These are phyloP conservation scores for Epichloe bromicola DNA, from an alignment of 2,329 filamentous ascomycete species.

Conservation along the genomic window DNA sequence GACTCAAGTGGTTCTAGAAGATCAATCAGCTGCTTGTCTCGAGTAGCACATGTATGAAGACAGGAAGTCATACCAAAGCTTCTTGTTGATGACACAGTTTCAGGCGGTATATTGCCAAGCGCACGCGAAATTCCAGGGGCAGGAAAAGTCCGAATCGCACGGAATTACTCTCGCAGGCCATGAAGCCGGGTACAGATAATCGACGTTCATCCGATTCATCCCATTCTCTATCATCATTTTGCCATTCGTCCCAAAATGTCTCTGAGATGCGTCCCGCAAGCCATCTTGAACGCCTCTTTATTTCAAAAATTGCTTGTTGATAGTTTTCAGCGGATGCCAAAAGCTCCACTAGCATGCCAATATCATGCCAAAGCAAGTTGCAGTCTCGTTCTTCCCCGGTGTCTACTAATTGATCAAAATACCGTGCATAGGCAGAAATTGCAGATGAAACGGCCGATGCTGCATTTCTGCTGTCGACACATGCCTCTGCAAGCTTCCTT, in stretches of 20 bases:
- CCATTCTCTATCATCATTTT: slow-evolving; percentile 78
- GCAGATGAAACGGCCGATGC: slow-evolving; percentile 25
- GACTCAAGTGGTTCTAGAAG: slow-evolving; percentile 48
- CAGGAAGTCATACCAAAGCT: slow-evolving; percentile 47
- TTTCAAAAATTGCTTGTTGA: slow-evolving; percentile 50
- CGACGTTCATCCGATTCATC: slow-evolving; percentile 63
- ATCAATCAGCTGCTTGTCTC: background rate
- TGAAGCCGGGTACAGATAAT: slow-evolving; percentile 45
- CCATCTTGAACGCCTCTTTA: slow-evolving; percentile 69
- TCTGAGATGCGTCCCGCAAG: slow-evolving; percentile 65
- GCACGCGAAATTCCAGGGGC: slow-evolving; percentile 71
- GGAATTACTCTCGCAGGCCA: slow-evolving; percentile 35
- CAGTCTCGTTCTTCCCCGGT: slow-evolving; percentile 19
- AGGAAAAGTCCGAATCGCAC: slow-evolving; percentile 59
- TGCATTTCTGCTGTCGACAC: slow-evolving; percentile 37
- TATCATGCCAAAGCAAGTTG: slow-evolving; percentile 59
- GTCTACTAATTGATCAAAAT: slow-evolving; percentile 29
- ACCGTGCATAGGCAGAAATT: slow-evolving; percentile 34
- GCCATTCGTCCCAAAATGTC: slow-evolving; percentile 59
- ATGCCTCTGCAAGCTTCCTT: slow-evolving; percentile 43
- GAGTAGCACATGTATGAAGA: background rate
- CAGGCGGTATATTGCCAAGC: slow-evolving; percentile 73
- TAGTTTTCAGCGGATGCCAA: slow-evolving; percentile 53
- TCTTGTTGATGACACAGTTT: slow-evolving; percentile 56
- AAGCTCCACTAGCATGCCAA: slow-evolving; percentile 76